Conservation (phyloP, 2,329 filamentous ascomycete species). For the Hysterium pulicare region DNA sequence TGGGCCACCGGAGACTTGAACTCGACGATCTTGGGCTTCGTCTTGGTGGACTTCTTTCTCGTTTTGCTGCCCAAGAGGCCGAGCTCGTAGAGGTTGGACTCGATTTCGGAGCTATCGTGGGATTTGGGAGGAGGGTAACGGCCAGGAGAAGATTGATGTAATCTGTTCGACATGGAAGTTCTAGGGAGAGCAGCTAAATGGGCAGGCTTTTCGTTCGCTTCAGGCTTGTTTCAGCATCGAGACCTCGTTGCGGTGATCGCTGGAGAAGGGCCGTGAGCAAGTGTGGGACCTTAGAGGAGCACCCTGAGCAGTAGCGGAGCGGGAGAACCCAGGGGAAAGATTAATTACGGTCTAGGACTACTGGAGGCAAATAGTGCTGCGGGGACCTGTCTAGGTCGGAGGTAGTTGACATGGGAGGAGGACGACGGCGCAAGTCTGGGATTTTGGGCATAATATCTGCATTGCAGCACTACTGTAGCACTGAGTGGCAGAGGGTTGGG, state of each 20-base stretch:
- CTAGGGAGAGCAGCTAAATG: constrained; percentile 22
- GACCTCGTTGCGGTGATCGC: constrained; percentile 23
- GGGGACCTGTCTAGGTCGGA: no score
- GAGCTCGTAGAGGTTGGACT: constrained; percentile 33
- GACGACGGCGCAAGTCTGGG: not conserved
- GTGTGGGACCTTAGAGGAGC: not conserved
- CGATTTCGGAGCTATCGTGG: constrained; percentile 17
- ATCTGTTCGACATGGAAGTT: constrained; percentile 35
- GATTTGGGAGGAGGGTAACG: constrained; percentile 20
- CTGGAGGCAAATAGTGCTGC: not conserved
- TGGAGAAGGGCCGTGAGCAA: constrained; percentile 4
- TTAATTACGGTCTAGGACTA: not conserved
- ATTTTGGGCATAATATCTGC: not conserved
- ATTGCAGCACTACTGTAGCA: not conserved
- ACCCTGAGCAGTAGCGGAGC: not conserved
- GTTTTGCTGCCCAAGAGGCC: constrained; percentile 26
- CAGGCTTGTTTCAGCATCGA: constrained; percentile 40
- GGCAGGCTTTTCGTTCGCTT: constrained; percentile 34
- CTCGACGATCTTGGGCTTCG: constrained; percentile 32
- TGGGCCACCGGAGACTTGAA: constrained; percentile 28
- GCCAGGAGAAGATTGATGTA: constrained; percentile 30
- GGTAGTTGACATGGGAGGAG: not conserved
- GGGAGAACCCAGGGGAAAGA: not conserved
- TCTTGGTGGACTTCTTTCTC: constrained; percentile 17
- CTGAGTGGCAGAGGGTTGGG: not conserved